Evolutionary conservation across 345 rosid species (phyloP).

Genomic region (Capsella bursapastoris): DNA sequence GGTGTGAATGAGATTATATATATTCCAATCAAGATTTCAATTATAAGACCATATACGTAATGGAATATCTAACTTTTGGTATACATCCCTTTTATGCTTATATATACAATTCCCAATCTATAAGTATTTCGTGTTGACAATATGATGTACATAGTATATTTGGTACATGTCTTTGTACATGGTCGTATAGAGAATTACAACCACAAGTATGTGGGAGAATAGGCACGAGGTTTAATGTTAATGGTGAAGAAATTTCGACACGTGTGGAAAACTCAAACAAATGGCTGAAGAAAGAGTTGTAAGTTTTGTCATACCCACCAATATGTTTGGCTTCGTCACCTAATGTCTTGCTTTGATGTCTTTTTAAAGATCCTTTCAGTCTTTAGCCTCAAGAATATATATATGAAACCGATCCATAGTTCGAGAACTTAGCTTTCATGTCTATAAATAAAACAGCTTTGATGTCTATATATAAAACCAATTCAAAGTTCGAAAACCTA

Average conservation of each 20-base stretch:
- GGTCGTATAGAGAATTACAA: background rate
- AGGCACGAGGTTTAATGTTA: slow-evolving; percentile 9
- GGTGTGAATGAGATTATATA: background rate
- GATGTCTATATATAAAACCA: background rate
- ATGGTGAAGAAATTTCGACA: slow-evolving; percentile 7
- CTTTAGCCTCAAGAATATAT: slow-evolving; percentile 11
- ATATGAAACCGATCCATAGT: slow-evolving; percentile 20
- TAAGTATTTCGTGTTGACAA: background rate
- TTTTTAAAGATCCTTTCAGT: slow-evolving; percentile 12
- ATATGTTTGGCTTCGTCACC: slow-evolving; percentile 27
- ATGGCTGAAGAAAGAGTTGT: background rate
- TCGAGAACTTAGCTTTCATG: background rate
- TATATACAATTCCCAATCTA: background rate
- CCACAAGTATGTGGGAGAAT: background rate
- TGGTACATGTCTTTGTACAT: slow-evolving; percentile 1
- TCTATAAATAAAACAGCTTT: too few relatives aligned
- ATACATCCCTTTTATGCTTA: slow-evolving; percentile 3
- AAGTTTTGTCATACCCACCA: slow-evolving; percentile 19
- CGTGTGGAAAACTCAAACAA: slow-evolving; percentile 10
- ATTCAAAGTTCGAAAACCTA: slow-evolving; percentile 27
- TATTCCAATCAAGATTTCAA: background rate
- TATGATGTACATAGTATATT: background rate
- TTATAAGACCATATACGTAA: background rate
- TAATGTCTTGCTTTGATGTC: slow-evolving; percentile 19
- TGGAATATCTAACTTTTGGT: slow-evolving; percentile 16